phyloP scores from a whole-genome alignment of 2,329 filamentous ascomycete species.

The Ophiosphaerella herpotricha region DNA sequence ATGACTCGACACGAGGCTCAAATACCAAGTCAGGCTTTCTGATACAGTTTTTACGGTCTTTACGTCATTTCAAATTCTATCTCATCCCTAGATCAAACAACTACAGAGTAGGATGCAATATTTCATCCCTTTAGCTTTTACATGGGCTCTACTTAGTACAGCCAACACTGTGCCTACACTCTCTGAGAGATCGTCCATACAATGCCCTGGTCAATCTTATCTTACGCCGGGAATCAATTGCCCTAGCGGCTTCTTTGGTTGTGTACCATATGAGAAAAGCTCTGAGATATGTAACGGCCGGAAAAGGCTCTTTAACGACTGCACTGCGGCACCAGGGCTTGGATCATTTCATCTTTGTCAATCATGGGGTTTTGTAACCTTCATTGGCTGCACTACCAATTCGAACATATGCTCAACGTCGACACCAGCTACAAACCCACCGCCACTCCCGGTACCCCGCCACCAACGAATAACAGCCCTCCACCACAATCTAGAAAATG shows the following conservation, averaged over 20 bases:
- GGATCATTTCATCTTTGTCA: conserved; percentile 1
- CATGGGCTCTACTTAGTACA: too few relatives aligned
- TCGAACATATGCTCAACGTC: not conserved
- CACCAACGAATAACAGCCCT: not conserved
- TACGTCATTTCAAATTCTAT: too few relatives aligned
- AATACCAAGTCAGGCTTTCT: too few relatives aligned
- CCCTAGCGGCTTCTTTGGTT: conserved; percentile 1
- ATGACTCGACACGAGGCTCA: too few relatives aligned
- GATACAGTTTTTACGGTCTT: too few relatives aligned
- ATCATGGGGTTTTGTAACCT: not conserved
- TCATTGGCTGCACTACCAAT: conserved; percentile 1
- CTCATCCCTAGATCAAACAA: too few relatives aligned
- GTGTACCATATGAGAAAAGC: not conserved
- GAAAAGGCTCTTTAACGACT: not conserved
- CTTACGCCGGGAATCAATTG: not conserved
- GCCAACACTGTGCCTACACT: not conserved
- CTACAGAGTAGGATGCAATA: too few relatives aligned
- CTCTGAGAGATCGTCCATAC: not conserved
- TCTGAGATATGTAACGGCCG: not conserved
- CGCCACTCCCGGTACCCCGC: too few relatives aligned
- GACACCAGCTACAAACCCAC: not conserved
- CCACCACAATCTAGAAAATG: not conserved
- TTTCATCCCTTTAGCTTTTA: too few relatives aligned
- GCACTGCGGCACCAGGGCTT: not conserved
- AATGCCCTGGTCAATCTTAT: not conserved